Percentiles rank a stretch among this genome's conserved stretches.
phyloP scores from a whole-genome alignment of 805 yeast species.

The Suhomyces sp. region DNA sequence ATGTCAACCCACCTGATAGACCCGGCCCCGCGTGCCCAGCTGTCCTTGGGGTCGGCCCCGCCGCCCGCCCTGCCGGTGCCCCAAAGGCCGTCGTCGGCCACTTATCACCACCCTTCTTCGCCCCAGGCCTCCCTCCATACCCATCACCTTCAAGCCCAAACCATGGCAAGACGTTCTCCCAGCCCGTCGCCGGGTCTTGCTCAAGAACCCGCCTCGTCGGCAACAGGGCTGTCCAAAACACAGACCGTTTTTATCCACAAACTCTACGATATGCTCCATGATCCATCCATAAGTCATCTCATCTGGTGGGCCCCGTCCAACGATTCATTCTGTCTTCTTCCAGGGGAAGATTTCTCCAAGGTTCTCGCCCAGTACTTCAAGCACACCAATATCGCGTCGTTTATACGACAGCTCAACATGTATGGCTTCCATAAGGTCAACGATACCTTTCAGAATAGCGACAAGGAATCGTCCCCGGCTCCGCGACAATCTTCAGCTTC shows the following conservation, averaged over 20 bases:
- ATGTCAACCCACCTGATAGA: slow-evolving; percentile 6
- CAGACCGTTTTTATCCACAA: slow-evolving; percentile 75
- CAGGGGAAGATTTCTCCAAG: slow-evolving; percentile 83
- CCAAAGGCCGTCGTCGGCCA: too few relatives aligned
- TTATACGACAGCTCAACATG: slow-evolving; percentile 45
- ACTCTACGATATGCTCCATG: slow-evolving; percentile 87
- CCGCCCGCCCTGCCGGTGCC: background rate
- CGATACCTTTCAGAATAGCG: slow-evolving; percentile 31
- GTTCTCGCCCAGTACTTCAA: slow-evolving; percentile 58
- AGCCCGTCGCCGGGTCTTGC: slow-evolving; percentile 6
- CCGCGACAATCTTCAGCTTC: slow-evolving; percentile 11
- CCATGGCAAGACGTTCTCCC: slow-evolving; percentile 2
- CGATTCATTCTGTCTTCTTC: slow-evolving; percentile 75
- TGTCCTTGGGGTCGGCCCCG: background rate
- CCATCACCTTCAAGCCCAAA: slow-evolving; percentile 3
- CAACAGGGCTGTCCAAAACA: slow-evolving; percentile 31
- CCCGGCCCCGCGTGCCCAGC: slow-evolving; percentile 2
- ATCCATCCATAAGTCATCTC: slow-evolving; percentile 63
- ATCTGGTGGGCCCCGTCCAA: slow-evolving; percentile 81
- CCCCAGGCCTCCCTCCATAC: too few relatives aligned
- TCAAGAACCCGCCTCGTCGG: slow-evolving; percentile 3
- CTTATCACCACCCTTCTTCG: too few relatives aligned
- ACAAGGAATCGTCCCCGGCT: slow-evolving; percentile 6
- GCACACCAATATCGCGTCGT: slow-evolving; percentile 45
- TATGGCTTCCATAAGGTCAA: slow-evolving; percentile 47